A percentile compares a stretch with the other conserved stretches of the same genome.
These are phyloP conservation scores for Hyaloperonospora brassicae DNA, from an alignment of 352 stramenopile species.

Conservation along the genomic window DNA sequence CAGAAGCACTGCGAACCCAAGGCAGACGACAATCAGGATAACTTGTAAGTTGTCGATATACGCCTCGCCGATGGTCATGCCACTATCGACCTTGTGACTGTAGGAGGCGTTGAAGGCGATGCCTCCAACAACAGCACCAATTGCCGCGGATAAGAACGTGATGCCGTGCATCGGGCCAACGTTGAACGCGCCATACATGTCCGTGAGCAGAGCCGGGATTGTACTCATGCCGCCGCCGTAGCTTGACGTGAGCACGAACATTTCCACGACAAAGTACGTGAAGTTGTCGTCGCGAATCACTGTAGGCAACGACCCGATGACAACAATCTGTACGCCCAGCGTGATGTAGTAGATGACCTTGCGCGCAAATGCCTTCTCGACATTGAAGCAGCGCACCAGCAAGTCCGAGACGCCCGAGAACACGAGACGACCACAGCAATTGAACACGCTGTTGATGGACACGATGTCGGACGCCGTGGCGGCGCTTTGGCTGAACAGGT, in stretches of 20 bases:
- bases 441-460: conserved; percentile 55
- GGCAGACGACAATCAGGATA: conserved; percentile 55
- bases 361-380: conserved; percentile 39
- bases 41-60: conserved; percentile 72
- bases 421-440: conserved; percentile 40
- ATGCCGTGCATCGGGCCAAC: conserved; percentile 46
- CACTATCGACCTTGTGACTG: conserved; percentile 30
- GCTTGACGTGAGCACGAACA: conserved; percentile 67
- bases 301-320: conserved; percentile 48
- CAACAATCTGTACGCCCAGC: conserved; percentile 52
- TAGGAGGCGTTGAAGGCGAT: conserved; percentile 60
- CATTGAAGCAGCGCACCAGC: conserved; percentile 30
- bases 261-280: conserved; percentile 45
- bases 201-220: conserved; percentile 70
- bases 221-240: conserved; percentile 70
- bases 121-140: conserved; percentile 60
- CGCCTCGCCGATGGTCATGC: conserved; percentile 38
- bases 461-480: conserved; percentile 37
- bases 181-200: conserved; percentile 80
- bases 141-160: conserved; percentile 46
- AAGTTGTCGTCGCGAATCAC: conserved; percentile 55
- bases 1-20: conserved; percentile 55
- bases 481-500: conserved; percentile 41
- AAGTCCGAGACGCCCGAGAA: conserved; percentile 39
- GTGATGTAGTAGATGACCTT: conserved; percentile 65